Evolutionary conservation across 179 eudicot genomes (phyloP).

Genomic region (Corrigiola litoralis): DNA sequence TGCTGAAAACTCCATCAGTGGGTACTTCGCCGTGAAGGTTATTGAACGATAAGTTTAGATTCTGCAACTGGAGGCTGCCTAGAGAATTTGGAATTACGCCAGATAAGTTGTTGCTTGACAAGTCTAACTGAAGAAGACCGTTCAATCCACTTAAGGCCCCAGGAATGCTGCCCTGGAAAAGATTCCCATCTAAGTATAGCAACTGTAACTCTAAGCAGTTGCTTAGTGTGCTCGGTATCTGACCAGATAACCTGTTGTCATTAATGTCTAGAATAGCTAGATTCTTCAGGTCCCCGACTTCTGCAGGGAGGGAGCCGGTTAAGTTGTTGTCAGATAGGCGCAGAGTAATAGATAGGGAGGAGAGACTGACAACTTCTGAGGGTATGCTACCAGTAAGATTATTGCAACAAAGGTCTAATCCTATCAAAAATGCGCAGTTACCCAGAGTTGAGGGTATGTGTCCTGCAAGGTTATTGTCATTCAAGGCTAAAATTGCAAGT

Average conservation of each 20-base stretch:
- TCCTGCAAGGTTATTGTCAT: neutral
- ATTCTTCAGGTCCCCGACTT: conserved; percentile 7
- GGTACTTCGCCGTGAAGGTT: conserved; percentile 7
- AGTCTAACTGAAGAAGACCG: conserved; percentile 13
- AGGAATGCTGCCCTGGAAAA: conserved; percentile 19
- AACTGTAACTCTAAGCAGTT: neutral
- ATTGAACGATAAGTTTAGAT: conserved; percentile 7
- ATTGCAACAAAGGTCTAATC: conserved; percentile 5
- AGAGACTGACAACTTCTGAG: neutral
- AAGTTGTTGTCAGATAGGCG: neutral
- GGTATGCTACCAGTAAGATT: conserved; percentile 20
- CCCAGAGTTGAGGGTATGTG: conserved; percentile 9
- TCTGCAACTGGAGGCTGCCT: neutral
- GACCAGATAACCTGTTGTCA: conserved; percentile 11
- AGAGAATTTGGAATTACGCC: neutral
- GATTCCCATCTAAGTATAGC: conserved; percentile 1
- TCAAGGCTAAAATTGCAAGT: neutral
- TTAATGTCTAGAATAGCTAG: neutral
- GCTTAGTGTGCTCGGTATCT: conserved; percentile 9
- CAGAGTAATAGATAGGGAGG: neutral
- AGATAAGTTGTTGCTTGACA: conserved; percentile 15
- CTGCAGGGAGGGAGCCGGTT: neutral
- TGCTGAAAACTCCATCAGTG: neutral
- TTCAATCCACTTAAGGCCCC: neutral
- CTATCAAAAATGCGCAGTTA: neutral